Percentiles rank a stretch among this genome's conserved stretches.
Conservation (phyloP, 192 early-diverging fungal genomes). For the Cetraspora pellucida region DNA sequence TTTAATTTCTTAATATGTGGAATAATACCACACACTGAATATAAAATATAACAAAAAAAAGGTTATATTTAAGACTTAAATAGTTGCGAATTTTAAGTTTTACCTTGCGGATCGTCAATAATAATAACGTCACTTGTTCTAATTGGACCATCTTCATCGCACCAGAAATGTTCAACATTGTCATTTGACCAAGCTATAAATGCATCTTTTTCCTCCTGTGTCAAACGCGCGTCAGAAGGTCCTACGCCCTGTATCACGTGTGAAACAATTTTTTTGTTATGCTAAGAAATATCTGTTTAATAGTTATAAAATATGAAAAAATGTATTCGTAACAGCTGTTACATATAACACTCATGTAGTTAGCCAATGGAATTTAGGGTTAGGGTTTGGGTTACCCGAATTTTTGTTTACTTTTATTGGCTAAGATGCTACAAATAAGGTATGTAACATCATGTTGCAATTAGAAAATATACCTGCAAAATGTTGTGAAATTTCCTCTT, state of each 20-base stretch:
- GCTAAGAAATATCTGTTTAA: too few relatives aligned
- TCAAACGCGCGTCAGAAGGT: conserved; percentile 44
- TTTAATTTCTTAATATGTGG: conserved; percentile 74
- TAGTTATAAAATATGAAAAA: too few relatives aligned
- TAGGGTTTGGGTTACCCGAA: too few relatives aligned
- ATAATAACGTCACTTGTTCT: conserved; percentile 76
- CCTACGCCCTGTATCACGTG: conserved; percentile 57
- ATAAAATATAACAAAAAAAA: background rate
- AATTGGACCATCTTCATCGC: conserved; percentile 66
- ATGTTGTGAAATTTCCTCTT: conserved; percentile 90
- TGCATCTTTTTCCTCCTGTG: conserved; percentile 66
- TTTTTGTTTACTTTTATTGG: too few relatives aligned
- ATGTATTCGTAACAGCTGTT: too few relatives aligned
- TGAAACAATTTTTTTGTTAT: background rate
- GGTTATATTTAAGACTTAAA: too few relatives aligned
- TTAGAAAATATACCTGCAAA: conserved; percentile 62
- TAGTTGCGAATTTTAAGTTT: background rate
- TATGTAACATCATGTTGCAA: too few relatives aligned
- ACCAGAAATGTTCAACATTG: conserved; percentile 79
- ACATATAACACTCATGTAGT: too few relatives aligned
- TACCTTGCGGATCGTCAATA: conserved; percentile 84
- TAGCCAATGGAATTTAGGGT: too few relatives aligned
- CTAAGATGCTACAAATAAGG: too few relatives aligned
- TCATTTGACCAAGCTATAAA: conserved; percentile 65
- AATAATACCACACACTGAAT: conserved; percentile 71